phyloP scores from a whole-genome alignment of 176 grass and related monocot species.

The Eragrostis nindensis region DNA sequence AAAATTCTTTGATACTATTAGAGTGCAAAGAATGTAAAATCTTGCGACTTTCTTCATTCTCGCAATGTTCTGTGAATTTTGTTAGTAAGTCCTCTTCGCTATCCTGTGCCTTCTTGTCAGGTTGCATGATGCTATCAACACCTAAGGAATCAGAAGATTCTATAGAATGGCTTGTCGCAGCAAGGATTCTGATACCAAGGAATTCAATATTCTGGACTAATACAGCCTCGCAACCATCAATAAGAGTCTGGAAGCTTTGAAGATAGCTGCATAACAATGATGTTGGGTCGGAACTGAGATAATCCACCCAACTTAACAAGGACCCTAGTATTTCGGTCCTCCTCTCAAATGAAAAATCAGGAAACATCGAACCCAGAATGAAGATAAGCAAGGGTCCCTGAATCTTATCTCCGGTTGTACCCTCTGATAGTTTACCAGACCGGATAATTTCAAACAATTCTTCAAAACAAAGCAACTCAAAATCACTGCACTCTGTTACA shows the following conservation, averaged over 20 bases:
- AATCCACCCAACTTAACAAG: constrained; percentile 65
- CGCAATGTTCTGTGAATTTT: constrained; percentile 20
- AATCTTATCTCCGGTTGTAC: constrained; percentile 51
- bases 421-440: constrained; percentile 50
- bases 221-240: constrained; percentile 60
- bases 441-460: constrained; percentile 76
- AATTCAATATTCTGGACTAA: constrained; percentile 58
- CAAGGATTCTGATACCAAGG: constrained; percentile 51
- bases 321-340: constrained; percentile 72
- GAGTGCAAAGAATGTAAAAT: constrained; percentile 32
- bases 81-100: constrained; percentile 28
- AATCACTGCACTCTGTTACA: constrained; percentile 53
- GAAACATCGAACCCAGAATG: constrained; percentile 74
- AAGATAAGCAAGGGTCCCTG: constrained; percentile 76
- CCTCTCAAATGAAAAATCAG: constrained; percentile 86
- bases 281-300: constrained; percentile 55
- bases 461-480: constrained; percentile 89
- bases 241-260: constrained; percentile 61
- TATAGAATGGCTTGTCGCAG: constrained; percentile 37
- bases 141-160: constrained; percentile 29
- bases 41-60: constrained; percentile 28
- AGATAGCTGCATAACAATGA: constrained; percentile 67
- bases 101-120: constrained; percentile 33
- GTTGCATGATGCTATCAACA: constrained; percentile 37
- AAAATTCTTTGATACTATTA: constrained; percentile 56